Evolutionary conservation across 768 basidiomycete genomes (phyloP).

Genomic region (Zangia roseola): DNA sequence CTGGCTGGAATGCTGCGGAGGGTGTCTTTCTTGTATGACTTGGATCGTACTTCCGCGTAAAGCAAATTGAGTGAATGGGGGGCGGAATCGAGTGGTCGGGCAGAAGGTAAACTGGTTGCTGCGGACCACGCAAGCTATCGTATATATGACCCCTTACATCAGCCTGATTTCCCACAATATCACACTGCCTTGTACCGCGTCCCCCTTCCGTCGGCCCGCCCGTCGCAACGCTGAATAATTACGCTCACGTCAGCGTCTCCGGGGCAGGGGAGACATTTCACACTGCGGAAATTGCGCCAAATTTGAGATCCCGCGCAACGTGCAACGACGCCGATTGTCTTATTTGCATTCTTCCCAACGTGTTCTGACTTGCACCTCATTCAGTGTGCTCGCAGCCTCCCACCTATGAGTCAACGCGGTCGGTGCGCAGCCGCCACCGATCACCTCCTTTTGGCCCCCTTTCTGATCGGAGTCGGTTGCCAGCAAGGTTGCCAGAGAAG

Average conservation of each 20-base stretch:
- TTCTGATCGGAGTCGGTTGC: slow-evolving; percentile 24
- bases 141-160: slow-evolving; percentile 38
- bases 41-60: slow-evolving; percentile 9
- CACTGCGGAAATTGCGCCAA: slow-evolving; percentile 19
- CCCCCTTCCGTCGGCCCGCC: slow-evolving; percentile 18
- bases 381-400: background rate
- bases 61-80: slow-evolving; percentile 3
- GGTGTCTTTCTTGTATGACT: slow-evolving; percentile 10
- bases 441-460: slow-evolving; percentile 15
- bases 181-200: slow-evolving; percentile 22
- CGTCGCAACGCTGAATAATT: slow-evolving; percentile 7
- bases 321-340: background rate
- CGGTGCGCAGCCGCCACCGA: slow-evolving; percentile 25
- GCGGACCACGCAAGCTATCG: slow-evolving; percentile 33
- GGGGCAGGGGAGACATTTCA: background rate
- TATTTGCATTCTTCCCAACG: background rate
- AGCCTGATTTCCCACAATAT: slow-evolving; percentile 29
- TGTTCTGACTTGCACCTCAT: slow-evolving; percentile 2
- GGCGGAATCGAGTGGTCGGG: slow-evolving; percentile 3
- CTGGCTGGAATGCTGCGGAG: slow-evolving; percentile 26
- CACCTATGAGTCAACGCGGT: slow-evolving; percentile 9
- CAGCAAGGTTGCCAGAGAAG: too few species aligned
- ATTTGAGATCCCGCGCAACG: background rate
- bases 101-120: slow-evolving; percentile 18
- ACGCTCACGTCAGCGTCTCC: slow-evolving; percentile 15